phyloP scores from a whole-genome alignment of 192 early-diverging fungal species.

The Podochytrium sp. region DNA sequence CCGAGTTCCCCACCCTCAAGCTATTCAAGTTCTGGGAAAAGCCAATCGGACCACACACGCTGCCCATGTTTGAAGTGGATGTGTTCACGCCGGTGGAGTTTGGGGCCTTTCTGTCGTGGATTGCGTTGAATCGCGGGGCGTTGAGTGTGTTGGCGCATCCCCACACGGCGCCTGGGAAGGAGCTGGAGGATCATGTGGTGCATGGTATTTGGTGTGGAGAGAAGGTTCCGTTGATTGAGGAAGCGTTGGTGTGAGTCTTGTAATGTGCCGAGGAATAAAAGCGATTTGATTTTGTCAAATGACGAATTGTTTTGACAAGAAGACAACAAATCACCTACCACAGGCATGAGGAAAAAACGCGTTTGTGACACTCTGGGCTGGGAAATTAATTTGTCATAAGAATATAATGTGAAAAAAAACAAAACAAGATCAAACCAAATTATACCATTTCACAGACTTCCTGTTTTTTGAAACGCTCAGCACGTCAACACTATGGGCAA shows the following conservation, averaged over 20 bases:
- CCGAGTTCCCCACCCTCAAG: slow-evolving; percentile 11
- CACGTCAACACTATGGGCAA: too few relatives aligned
- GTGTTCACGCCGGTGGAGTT: slow-evolving; percentile 19
- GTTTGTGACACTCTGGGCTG: too few relatives aligned
- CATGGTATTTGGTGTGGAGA: slow-evolving; percentile 17
- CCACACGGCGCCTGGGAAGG: slow-evolving; percentile 14
- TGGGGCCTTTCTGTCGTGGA: slow-evolving; percentile 19
- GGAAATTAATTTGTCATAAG: too few relatives aligned
- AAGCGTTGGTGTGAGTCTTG: neutral
- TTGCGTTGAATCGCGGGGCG: neutral
- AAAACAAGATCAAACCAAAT: too few relatives aligned
- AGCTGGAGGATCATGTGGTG: slow-evolving; percentile 5
- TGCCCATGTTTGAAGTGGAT: slow-evolving; percentile 33
- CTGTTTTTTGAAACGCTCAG: too few relatives aligned
- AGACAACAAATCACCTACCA: too few relatives aligned
- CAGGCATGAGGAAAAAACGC: too few relatives aligned
- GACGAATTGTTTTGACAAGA: neutral
- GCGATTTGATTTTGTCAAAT: neutral
- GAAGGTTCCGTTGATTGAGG: slow-evolving; percentile 1
- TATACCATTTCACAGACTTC: too few relatives aligned
- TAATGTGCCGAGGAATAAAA: neutral
- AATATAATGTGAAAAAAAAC: too few relatives aligned
- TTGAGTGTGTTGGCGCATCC: slow-evolving; percentile 16
- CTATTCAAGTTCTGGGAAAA: slow-evolving; percentile 10
- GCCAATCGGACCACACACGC: slow-evolving; percentile 24